phyloP scores from a whole-genome alignment of 2,329 filamentous ascomycete species.

The Fusarium drepaniforme region DNA sequence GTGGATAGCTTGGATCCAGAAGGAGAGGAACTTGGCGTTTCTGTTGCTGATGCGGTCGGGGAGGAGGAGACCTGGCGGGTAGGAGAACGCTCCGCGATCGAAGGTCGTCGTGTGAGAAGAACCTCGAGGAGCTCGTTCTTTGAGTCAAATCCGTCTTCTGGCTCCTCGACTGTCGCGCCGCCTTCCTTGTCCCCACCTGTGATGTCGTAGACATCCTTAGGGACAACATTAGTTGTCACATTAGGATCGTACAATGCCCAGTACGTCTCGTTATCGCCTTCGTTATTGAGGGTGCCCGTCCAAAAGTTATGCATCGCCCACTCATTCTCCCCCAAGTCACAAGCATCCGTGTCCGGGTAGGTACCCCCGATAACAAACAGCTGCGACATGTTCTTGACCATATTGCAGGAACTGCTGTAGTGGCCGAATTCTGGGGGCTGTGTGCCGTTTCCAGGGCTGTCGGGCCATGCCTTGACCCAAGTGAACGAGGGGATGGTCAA shows the following conservation, averaged over 20 bases:
- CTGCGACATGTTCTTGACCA: conserved; percentile 16
- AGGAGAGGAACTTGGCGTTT: neutral
- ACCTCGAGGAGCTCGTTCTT: conserved; percentile 4
- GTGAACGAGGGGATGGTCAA: conserved; percentile 17
- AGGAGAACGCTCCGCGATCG: conserved; percentile 1
- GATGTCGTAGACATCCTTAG: conserved; percentile 1
- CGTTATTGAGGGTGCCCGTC: conserved; percentile 7
- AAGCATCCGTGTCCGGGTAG: conserved; percentile 8
- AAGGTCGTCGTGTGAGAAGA: neutral
- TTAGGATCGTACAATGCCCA: conserved; percentile 15
- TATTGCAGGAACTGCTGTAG: conserved; percentile 12
- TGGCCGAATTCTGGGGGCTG: neutral
- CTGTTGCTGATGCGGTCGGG: neutral
- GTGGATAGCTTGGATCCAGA: neutral
- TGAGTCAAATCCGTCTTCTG: conserved; percentile 4
- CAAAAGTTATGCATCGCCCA: conserved; percentile 20
- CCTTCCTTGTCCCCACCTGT: conserved; percentile 5
- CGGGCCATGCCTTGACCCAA: conserved; percentile 13
- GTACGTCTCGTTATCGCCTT: conserved; percentile 1
- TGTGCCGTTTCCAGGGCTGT: conserved; percentile 9
- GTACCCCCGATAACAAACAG: conserved; percentile 19
- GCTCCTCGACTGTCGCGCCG: neutral
- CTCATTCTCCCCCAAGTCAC: neutral
- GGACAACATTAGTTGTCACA: conserved; percentile 7
- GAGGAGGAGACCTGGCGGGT: neutral